These are phyloP conservation scores for Hymenoscyphus occultus DNA, from an alignment of 2,329 filamentous ascomycete genomes.

Conservation along the genomic window DNA sequence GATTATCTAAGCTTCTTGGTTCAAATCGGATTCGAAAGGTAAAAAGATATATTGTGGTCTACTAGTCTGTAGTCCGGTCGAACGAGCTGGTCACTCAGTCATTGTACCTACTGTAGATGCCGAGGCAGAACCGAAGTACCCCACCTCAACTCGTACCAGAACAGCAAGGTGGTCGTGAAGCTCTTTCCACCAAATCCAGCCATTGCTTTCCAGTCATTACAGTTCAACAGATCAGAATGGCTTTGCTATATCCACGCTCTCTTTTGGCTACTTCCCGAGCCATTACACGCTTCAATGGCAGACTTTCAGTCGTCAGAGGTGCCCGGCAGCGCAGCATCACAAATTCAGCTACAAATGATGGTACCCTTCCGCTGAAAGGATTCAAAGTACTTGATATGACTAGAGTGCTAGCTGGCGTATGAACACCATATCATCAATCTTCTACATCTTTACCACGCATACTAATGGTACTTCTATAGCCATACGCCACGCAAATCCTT, in stretches of 20 bases:
- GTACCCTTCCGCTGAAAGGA: conserved; percentile 72
- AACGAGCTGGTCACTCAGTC: no score
- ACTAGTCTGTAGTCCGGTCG: no score
- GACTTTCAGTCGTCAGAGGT: conserved; percentile 8
- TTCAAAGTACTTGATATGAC: conserved; percentile 95
- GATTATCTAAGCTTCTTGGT: no score
- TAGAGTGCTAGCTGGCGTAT: conserved; percentile 85
- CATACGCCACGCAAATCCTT: conserved; percentile 95
- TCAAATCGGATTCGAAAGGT: no score
- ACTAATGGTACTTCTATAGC: conserved; percentile 50
- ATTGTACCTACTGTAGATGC: no score
- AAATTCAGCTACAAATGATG: conserved; percentile 26
- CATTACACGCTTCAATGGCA: conserved; percentile 22
- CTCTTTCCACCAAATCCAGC: no score
- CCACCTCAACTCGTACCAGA: no score
- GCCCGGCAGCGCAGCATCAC: conserved; percentile 26
- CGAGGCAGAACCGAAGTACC: no score
- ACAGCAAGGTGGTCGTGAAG: no score
- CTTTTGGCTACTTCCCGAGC: conserved; percentile 25
- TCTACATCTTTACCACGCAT: not conserved
- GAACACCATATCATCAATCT: conserved; percentile 38
- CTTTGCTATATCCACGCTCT: conserved; percentile 13
- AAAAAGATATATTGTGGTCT: no score
- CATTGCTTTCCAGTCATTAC: not conserved
- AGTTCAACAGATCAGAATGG: not conserved